Base-by-base conservation (phyloP, 2,329 filamentous ascomycete genomes). In the Piedraia hortae region DNA sequence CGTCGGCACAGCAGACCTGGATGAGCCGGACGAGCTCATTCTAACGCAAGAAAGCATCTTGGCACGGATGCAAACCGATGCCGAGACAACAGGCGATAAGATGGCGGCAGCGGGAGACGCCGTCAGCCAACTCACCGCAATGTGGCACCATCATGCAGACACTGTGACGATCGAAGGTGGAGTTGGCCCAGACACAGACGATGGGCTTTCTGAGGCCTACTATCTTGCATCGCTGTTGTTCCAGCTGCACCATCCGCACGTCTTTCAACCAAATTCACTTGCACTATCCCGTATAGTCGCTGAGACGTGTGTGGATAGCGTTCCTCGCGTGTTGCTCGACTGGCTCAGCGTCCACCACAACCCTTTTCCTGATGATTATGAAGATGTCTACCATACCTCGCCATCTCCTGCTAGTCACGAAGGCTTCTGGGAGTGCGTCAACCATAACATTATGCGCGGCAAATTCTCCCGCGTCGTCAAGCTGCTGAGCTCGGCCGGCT, bases 381-480 rank as follows among this genome's bases (percentile, higher is more conserved):
- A 62, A 16, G 53, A 64, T 3, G 56, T 91, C 12, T 50, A 60
- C 29, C 53, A 55, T 13, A 48, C 65, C 33, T 55, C 56, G 20
- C 72, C 73, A 1, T 72, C 72, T 27, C 74, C 78, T 11, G 70
- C 75, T 2, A 63, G 64, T 19, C 73, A 85, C 36, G 51, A 56
- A 12, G 53, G 71, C 16, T 93, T 77, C 46, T 93, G 82, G 82
- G 73, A 80, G 38, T 65, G 65, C 1, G 51, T 90, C n/a, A 72
- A 69, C 34, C 62, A 62, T 24, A 54, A 65, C 8, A 53, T 80
- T 11, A 51, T 89, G 12, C 70, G 78, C 20, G 82, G 80, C 18
- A 67, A 70, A 26, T 59, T 89, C 19, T 34, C 43, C 8, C 62
- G 62, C 18, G 67, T 69, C 1, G 54, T 69, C n/a, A 50, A 57